A percentile compares a stretch with the other conserved stretches of the same genome.
Conservation (phyloP, 2,329 filamentous ascomycete genomes). For the Pseudogymnoascus sp. region DNA sequence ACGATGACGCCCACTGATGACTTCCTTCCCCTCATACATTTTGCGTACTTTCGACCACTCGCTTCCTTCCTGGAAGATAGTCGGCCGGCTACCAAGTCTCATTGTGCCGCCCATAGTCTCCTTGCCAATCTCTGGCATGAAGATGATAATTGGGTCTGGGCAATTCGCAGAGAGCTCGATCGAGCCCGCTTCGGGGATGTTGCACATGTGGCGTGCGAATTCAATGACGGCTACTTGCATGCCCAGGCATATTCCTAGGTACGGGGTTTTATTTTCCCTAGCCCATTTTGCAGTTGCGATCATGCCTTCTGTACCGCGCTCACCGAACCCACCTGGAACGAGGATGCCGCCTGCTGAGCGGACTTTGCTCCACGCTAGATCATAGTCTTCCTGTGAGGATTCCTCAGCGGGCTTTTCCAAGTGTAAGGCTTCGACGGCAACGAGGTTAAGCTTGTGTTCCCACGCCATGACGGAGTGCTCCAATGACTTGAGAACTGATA, state of each 20-base stretch:
- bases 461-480: slow-evolving; percentile 91
- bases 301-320: slow-evolving; percentile 83
- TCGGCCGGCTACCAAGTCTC: slow-evolving; percentile 71
- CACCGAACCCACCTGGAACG: slow-evolving; percentile 58
- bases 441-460: slow-evolving; percentile 67
- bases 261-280: slow-evolving; percentile 71
- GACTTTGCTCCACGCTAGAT: slow-evolving; percentile 79
- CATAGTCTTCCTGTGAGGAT: slow-evolving; percentile 63
- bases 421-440: slow-evolving; percentile 79
- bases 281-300: slow-evolving; percentile 81
- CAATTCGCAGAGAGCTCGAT: slow-evolving; percentile 22
- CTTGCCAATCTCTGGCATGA: slow-evolving; percentile 84
- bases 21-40: slow-evolving; percentile 57
- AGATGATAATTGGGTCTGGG: slow-evolving; percentile 56
- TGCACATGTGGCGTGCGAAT: slow-evolving; percentile 69
- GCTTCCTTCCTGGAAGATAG: slow-evolving; percentile 65
- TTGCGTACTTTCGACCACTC: slow-evolving; percentile 74
- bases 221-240: slow-evolving; percentile 94
- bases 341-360: slow-evolving; percentile 59
- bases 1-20: slow-evolving; percentile 71
- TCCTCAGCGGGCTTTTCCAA: slow-evolving; percentile 63
- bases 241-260: slow-evolving; percentile 83
- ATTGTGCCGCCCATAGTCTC: slow-evolving; percentile 79
- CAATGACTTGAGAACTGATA: slow-evolving; percentile 75
- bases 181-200: slow-evolving; percentile 37